These are phyloP conservation scores for Cadophora sp. DNA, from an alignment of 2,329 filamentous ascomycete species.

Conservation along the genomic window DNA sequence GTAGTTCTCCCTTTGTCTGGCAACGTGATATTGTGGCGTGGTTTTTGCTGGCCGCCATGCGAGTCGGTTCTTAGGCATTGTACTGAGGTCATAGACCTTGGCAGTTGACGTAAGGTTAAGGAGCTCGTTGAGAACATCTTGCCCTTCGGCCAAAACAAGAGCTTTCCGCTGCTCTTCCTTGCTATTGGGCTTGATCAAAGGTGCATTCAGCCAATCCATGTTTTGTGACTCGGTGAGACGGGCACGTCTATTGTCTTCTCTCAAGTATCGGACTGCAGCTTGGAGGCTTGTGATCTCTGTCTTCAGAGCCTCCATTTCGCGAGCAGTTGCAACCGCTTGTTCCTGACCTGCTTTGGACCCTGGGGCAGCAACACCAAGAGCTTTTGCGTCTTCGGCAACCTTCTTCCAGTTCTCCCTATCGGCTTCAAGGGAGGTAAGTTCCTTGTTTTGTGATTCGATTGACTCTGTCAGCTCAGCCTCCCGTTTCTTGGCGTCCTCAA, in stretches of 20 bases:
- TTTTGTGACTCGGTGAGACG: constrained; percentile 62
- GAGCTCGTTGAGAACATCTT: constrained; percentile 69
- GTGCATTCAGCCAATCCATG: constrained; percentile 69
- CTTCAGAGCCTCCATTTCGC: constrained; percentile 76
- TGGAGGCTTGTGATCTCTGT: constrained; percentile 70
- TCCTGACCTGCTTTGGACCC: constrained; percentile 66
- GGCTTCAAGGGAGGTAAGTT: constrained; percentile 67
- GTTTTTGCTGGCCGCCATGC: constrained; percentile 70
- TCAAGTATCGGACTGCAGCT: constrained; percentile 70
- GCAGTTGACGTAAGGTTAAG: constrained; percentile 65
- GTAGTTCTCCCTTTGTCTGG: constrained; percentile 69
- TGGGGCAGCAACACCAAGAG: constrained; percentile 55
- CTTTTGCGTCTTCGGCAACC: constrained; percentile 67
- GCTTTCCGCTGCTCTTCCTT: constrained; percentile 56
- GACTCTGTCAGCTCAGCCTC: constrained; percentile 64
- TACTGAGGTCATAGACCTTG: constrained; percentile 64
- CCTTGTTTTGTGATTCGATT: constrained; percentile 71
- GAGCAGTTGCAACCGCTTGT: constrained; percentile 71
- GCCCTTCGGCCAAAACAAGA: constrained; percentile 65
- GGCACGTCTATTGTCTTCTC: constrained; percentile 70
- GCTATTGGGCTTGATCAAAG: constrained; percentile 55
- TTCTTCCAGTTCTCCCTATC: constrained; percentile 77
- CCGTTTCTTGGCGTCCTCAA: constrained; percentile 59
- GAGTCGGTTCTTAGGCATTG: constrained; percentile 64
- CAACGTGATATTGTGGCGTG: constrained; percentile 71